A percentile compares a stretch with the other conserved stretches of the same genome.
Evolutionary conservation across 768 basidiomycete genomes (phyloP).

Genomic region (Podaxis sp.): DNA sequence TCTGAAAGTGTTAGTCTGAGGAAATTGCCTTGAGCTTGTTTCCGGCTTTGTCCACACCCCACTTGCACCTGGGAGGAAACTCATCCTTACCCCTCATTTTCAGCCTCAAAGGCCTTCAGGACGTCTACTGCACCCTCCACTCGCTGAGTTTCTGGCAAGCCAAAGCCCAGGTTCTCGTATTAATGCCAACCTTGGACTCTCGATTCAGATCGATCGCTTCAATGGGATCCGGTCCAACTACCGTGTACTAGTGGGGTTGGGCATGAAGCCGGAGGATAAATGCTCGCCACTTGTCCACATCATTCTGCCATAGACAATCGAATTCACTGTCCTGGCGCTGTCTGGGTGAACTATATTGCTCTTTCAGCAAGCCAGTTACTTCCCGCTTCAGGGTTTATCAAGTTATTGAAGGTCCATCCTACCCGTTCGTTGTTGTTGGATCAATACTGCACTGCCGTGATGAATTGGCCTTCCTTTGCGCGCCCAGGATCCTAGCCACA

Average conservation of each 20-base stretch:
- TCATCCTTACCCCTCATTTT: not conserved
- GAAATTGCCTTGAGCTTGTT: not conserved
- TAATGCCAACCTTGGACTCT: not conserved
- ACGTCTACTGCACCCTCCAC: not conserved
- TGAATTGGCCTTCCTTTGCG: not conserved
- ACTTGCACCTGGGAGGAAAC: not conserved
- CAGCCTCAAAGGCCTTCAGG: not conserved
- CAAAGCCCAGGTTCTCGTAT: not conserved
- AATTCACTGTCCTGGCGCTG: too few species aligned
- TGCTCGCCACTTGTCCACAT: too few species aligned
- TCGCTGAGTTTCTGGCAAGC: not conserved
- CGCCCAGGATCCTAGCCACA: not conserved
- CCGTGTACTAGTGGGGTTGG: too few species aligned
- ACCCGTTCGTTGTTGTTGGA: not conserved
- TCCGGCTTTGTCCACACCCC: not conserved
- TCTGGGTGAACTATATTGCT: too few species aligned
- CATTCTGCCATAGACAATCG: too few species aligned
- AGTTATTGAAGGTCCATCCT: too few species aligned
- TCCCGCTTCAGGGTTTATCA: too few species aligned
- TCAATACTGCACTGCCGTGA: not conserved
- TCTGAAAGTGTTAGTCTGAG: not conserved
- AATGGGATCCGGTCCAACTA: too few species aligned
- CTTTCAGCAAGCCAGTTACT: too few species aligned
- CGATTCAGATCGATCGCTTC: not conserved
- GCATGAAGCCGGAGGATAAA: too few species aligned